Evolutionary conservation across 2,329 filamentous ascomycete species (phyloP).

Genomic region (Pseudogymnoascus sp.): DNA sequence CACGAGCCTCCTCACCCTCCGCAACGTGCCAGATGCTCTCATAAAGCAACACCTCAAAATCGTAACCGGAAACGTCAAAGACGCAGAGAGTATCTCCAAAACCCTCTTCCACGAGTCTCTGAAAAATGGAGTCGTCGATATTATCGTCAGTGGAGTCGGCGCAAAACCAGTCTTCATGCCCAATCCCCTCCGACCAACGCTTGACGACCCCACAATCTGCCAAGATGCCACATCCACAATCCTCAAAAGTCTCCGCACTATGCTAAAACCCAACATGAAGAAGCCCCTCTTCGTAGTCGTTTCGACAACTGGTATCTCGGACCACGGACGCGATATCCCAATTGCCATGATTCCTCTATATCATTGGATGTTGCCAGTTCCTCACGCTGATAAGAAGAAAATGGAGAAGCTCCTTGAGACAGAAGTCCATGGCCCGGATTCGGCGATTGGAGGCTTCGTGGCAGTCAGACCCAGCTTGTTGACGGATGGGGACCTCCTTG

Average conservation of each 20-base stretch:
- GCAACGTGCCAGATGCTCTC: constrained; percentile 11
- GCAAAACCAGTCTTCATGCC: constrained; percentile 27
- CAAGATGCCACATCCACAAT: constrained; percentile 37
- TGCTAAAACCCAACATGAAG: constrained; percentile 17
- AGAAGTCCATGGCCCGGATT: not conserved
- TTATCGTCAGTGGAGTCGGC: constrained; percentile 44
- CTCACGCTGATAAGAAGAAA: constrained; percentile 41
- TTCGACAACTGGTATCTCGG: constrained; percentile 38
- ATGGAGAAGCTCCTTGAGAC: constrained; percentile 34
- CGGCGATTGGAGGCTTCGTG: not conserved
- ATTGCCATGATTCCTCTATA: constrained; percentile 39
- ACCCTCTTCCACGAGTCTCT: constrained; percentile 29
- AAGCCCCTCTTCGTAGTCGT: constrained; percentile 34
- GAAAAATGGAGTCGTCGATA: not conserved
- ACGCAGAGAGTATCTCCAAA: constrained; percentile 32
- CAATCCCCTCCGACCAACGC: constrained; percentile 24
- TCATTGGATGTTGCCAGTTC: constrained; percentile 32
- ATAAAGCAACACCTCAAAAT: constrained; percentile 36
- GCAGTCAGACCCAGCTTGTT: constrained; percentile 27
- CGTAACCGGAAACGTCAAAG: constrained; percentile 42
- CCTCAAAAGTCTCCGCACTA: constrained; percentile 29
- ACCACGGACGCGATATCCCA: constrained; percentile 36
- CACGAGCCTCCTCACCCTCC: constrained; percentile 27
- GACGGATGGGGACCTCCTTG: constrained; percentile 22
- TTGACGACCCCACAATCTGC: constrained; percentile 44